These are phyloP conservation scores for Schoenoplectus triqueter DNA, from an alignment of 202 grass and related monocot species.

Conservation along the genomic window DNA sequence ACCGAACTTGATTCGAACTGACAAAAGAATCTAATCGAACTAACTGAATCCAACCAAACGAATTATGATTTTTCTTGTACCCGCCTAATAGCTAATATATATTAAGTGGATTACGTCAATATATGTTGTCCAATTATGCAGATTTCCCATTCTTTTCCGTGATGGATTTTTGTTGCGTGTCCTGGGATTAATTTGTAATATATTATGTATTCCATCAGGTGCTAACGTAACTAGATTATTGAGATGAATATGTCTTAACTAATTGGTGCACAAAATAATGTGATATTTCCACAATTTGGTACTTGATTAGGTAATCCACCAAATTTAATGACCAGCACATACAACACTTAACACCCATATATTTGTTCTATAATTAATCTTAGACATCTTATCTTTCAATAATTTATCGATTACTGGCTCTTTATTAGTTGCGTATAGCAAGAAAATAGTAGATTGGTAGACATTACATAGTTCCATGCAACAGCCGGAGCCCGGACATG, in stretches of 20 bases:
- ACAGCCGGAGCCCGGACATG: neutral
- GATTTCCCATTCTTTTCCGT: neutral
- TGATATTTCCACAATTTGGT: neutral
- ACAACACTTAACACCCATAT: neutral
- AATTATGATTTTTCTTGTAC: neutral
- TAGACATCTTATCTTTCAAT: no score
- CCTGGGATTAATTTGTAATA: neutral
- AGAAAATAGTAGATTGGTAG: neutral
- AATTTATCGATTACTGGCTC: no score
- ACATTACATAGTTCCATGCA: neutral
- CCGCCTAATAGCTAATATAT: neutral
- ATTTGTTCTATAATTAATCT: neutral
- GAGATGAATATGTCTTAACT: no score
- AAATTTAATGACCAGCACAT: neutral
- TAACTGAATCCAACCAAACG: no score
- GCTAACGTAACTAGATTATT: neutral
- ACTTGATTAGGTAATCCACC: no score
- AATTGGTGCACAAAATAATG: neutral
- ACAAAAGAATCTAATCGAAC: no score
- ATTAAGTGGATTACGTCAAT: neutral
- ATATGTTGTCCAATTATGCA: no score
- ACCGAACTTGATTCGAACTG: no score
- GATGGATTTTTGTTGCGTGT: neutral
- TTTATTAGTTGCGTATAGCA: no score
- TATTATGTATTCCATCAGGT: neutral